Evolutionary conservation across 345 rosid species (phyloP).

Genomic region (Rhodamnia rubescens): DNA sequence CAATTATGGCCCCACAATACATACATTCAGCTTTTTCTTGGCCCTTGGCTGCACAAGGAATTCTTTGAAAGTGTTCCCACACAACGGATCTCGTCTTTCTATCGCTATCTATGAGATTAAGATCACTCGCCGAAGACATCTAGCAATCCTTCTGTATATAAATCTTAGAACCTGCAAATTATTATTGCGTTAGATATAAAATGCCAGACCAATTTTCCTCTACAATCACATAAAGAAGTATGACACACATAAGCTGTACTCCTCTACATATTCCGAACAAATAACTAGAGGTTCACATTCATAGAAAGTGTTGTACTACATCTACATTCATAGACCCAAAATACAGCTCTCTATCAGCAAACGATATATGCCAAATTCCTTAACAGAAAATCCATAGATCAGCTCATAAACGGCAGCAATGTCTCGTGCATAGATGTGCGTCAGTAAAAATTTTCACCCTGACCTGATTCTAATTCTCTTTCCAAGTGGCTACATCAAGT

Average conservation of each 20-base stretch:
- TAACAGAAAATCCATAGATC: background rate
- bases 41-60: background rate
- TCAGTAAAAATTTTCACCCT: background rate
- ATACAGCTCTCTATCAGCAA: background rate
- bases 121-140: background rate
- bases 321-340: background rate
- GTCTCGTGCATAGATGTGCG: background rate
- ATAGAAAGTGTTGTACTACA: background rate
- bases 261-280: background rate
- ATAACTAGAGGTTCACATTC: background rate
- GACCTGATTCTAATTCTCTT: background rate
- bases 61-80: background rate
- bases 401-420: background rate
- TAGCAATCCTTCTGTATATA: background rate
- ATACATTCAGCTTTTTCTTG: background rate
- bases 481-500: background rate
- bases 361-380: too few species aligned
- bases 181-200: background rate
- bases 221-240: background rate
- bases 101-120: background rate
- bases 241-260: background rate
- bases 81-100: background rate
- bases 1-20: background rate
- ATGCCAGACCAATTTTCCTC: background rate
- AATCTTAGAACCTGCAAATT: background rate